phyloP scores from a whole-genome alignment of 805 yeast genomes.

The Myxozyma melibiosi region DNA sequence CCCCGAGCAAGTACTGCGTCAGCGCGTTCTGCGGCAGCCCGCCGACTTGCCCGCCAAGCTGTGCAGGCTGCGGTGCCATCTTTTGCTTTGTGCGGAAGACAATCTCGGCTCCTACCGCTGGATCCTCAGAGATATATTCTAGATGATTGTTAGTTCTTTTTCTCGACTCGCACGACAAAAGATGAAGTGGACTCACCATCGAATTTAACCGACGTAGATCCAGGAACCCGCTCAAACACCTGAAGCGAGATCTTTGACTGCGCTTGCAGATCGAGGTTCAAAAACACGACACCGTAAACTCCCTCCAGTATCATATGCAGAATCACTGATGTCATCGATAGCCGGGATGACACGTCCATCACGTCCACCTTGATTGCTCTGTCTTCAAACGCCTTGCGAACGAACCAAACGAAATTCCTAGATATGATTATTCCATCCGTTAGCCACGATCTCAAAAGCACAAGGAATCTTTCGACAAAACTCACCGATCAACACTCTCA shows the following conservation, averaged over 20 bases:
- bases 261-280: conserved; percentile 51
- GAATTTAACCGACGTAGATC: conserved; percentile 64
- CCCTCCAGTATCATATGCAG: conserved; percentile 83
- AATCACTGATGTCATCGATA: conserved; percentile 52
- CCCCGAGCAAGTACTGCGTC: conserved; percentile 58
- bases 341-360: conserved; percentile 49
- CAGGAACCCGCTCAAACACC: conserved; percentile 68
- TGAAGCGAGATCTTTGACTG: conserved; percentile 62
- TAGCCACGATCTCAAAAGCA: not conserved
- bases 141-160: not conserved
- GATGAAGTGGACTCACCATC: conserved; percentile 50
- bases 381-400: conserved; percentile 46
- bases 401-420: conserved; percentile 48
- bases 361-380: conserved; percentile 49
- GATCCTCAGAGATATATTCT: conserved; percentile 67
- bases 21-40: conserved; percentile 54
- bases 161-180: not conserved
- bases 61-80: conserved; percentile 13
- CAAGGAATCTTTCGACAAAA: not conserved
- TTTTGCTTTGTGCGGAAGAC: conserved; percentile 42
- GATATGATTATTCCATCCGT: not conserved
- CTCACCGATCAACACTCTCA: conserved; percentile 47
- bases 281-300: conserved; percentile 66
- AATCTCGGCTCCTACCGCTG: conserved; percentile 65
- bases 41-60: too few relatives aligned